A percentile compares a stretch with the other conserved stretches of the same genome.
Conservation (phyloP, 441 rosid genomes). For the Populus hybrid region DNA sequence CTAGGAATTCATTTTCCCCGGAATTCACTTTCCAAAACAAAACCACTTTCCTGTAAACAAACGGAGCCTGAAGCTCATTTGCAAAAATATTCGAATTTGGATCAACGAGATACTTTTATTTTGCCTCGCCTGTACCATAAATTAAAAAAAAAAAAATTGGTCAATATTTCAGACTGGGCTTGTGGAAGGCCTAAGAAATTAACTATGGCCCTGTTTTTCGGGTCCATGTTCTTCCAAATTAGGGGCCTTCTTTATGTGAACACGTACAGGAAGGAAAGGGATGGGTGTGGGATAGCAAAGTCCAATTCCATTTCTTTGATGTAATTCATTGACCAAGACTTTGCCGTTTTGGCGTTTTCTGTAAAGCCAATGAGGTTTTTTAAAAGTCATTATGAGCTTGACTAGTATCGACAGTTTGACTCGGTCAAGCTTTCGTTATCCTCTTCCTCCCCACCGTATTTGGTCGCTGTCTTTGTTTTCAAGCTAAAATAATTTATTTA, state of each 20-base stretch:
- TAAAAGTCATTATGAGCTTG: neutral
- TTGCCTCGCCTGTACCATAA: neutral
- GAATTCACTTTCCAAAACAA: no score
- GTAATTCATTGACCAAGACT: neutral
- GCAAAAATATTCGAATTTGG: neutral
- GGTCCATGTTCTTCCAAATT: neutral
- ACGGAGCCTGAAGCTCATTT: neutral
- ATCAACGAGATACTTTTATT: no score
- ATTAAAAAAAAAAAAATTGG: neutral
- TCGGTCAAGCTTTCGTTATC: neutral
- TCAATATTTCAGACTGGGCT: rapidly evolving
- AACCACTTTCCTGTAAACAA: no score
- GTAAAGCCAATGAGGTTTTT: neutral
- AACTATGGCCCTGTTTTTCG: neutral
- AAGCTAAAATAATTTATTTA: no score
- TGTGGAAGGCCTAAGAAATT: neutral
- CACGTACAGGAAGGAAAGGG: neutral
- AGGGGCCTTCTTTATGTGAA: neutral
- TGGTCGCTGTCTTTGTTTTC: no score
- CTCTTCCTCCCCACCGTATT: neutral
- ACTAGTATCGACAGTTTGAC: neutral
- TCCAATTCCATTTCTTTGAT: neutral
- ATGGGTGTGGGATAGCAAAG: neutral
- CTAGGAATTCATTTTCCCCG: no score
- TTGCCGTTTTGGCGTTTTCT: neutral